phyloP scores from a whole-genome alignment of 163 green algal genomes.

The Prototheca cutis region DNA sequence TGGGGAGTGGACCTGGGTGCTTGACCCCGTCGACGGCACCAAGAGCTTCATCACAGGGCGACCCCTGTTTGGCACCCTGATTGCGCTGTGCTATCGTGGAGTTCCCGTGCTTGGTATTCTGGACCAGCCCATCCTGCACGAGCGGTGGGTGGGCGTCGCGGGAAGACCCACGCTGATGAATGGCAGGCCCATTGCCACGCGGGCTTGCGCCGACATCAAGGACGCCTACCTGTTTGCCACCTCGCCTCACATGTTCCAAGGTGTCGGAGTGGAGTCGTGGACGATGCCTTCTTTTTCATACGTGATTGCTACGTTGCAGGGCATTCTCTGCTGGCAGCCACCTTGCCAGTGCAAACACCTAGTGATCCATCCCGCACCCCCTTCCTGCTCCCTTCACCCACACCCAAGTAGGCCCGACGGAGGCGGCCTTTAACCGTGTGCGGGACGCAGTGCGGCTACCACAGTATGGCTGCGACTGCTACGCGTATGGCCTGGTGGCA shows the following conservation, averaged over 20 bases:
- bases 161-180: constrained; percentile 74
- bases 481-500: constrained; percentile 93
- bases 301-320: too few species aligned
- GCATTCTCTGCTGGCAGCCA: too few species aligned
- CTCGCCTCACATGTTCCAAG: constrained; percentile 89
- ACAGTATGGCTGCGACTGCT: constrained; percentile 84
- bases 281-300: too few species aligned
- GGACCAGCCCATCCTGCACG: constrained; percentile 83
- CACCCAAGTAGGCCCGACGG: constrained; percentile 14
- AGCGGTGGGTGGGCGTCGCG: constrained; percentile 82
- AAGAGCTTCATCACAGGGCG: constrained; percentile 98
- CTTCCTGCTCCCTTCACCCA: too few species aligned
- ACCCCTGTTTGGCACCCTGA: constrained; percentile 90
- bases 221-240: constrained; percentile 84
- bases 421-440: constrained; percentile 48
- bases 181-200: constrained; percentile 49
- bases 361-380: too few species aligned
- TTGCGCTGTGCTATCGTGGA: constrained; percentile 79
- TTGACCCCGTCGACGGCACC: constrained; percentile 97
- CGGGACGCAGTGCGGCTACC: constrained; percentile 50
- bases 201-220: constrained; percentile 42
- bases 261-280: constrained; percentile 6
- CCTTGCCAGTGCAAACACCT: too few species aligned
- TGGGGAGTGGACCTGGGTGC: constrained; percentile 64
- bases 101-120: constrained; percentile 85